Evolutionary conservation across 2,329 filamentous ascomycete species (phyloP).

Genomic region (Stemphylium vesicarium): DNA sequence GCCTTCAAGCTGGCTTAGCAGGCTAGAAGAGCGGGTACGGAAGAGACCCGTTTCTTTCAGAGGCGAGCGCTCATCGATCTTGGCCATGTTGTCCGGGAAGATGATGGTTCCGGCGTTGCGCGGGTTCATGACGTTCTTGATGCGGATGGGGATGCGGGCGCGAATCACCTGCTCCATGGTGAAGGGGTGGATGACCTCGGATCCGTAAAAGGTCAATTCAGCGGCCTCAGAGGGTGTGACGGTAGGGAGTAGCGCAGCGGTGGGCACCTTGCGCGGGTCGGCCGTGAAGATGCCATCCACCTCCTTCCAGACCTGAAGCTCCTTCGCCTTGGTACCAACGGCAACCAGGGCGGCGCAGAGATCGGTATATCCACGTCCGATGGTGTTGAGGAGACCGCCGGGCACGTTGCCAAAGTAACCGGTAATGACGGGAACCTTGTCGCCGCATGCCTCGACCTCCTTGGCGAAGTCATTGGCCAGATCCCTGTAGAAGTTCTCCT

Average conservation of each 20-base stretch:
- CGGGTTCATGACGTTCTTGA: constrained; percentile 92
- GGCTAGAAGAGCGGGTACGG: constrained; percentile 54
- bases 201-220: constrained; percentile 77
- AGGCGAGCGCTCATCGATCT: constrained; percentile 59
- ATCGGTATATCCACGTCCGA: constrained; percentile 96
- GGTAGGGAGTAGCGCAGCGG: constrained; percentile 82
- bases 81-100: constrained; percentile 72
- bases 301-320: constrained; percentile 98
- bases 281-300: constrained; percentile 93
- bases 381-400: constrained; percentile 86
- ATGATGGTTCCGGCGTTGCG: constrained; percentile 80
- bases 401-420: constrained; percentile 96
- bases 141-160: constrained; percentile 83
- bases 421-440: constrained; percentile 64
- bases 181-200: constrained; percentile 97
- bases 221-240: constrained; percentile 96
- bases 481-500: constrained; percentile 56
- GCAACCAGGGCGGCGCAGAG: constrained; percentile 91
- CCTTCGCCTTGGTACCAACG: constrained; percentile 83
- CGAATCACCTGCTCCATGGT: constrained; percentile 92
- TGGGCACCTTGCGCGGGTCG: constrained; percentile 88
- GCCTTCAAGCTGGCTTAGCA: constrained; percentile 54
- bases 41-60: constrained; percentile 65
- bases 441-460: constrained; percentile 52
- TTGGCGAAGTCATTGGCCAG: constrained; percentile 51